Conservation (phyloP, 2,329 filamentous ascomycete genomes). For the Knoxdaviesia proteae region DNA sequence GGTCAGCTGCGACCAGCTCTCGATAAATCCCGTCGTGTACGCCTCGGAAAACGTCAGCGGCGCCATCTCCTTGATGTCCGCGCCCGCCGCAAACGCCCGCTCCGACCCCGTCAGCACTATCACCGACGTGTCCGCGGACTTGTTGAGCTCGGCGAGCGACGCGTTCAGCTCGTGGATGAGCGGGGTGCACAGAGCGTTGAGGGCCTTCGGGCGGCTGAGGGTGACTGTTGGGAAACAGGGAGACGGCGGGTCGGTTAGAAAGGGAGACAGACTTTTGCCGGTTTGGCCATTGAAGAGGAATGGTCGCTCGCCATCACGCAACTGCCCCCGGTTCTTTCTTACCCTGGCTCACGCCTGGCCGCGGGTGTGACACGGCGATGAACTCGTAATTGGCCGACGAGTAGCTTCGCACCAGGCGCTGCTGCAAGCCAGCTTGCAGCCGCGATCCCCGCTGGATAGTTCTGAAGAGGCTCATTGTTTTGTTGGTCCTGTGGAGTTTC, state of each 20-base stretch:
- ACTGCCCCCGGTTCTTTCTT: conserved; percentile 9
- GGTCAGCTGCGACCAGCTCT: conserved; percentile 75
- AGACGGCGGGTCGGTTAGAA: too few species aligned
- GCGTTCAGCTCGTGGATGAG: conserved; percentile 79
- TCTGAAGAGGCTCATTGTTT: too few species aligned
- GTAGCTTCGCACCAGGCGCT: conserved; percentile 30
- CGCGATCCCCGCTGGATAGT: conserved; percentile 15
- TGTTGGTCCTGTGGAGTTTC: too few species aligned
- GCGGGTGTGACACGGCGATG: conserved; percentile 63
- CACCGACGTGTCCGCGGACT: conserved; percentile 46
- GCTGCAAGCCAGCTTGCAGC: conserved; percentile 35
- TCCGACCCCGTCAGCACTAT: conserved; percentile 77
- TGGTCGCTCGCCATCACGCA: too few species aligned
- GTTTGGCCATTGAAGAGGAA: too few species aligned
- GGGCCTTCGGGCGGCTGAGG: conserved; percentile 79
- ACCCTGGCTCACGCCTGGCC: conserved; percentile 83
- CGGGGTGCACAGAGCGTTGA: conserved; percentile 82
- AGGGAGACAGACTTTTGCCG: too few species aligned
- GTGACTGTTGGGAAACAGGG: conserved; percentile 39
- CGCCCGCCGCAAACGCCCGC: conserved; percentile 83
- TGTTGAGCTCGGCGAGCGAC: conserved; percentile 50
- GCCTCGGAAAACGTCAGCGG: conserved; percentile 73
- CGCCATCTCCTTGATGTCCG: conserved; percentile 98
- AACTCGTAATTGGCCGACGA: conserved; percentile 49
- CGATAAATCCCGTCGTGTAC: conserved; percentile 83